Evolutionary conservation across 1,284 basidiomycete species (phyloP).

Genomic region (Ustilago shanxiensis): DNA sequence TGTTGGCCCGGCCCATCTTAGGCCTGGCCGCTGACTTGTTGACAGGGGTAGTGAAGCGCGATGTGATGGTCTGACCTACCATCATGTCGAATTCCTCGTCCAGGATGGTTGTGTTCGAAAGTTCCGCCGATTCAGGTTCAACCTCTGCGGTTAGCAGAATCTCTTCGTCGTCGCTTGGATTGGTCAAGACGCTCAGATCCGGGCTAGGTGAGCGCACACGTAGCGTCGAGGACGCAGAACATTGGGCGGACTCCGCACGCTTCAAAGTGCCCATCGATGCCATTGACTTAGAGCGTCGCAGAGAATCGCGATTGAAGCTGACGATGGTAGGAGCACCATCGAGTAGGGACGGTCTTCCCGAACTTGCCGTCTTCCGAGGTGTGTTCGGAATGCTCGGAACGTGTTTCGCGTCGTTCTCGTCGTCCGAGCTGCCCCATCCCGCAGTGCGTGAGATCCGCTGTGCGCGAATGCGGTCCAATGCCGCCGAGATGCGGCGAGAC

Average conservation of each 20-base stretch:
- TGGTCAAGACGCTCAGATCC: slow-evolving; percentile 31
- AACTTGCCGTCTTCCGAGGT: slow-evolving; percentile 1
- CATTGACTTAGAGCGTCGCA: slow-evolving; percentile 24
- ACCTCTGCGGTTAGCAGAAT: slow-evolving; percentile 35
- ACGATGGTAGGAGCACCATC: slow-evolving; percentile 1
- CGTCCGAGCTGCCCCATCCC: slow-evolving; percentile 39
- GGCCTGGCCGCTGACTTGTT: neutral
- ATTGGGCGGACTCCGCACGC: neutral
- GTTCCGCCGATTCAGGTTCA: slow-evolving; percentile 9
- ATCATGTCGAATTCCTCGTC: slow-evolving; percentile 46
- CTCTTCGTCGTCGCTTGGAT: slow-evolving; percentile 42
- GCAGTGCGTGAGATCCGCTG: slow-evolving; percentile 18
- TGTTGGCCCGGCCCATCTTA: neutral
- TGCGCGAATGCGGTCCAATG: slow-evolving; percentile 27
- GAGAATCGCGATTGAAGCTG: neutral
- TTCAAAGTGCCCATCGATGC: slow-evolving; percentile 1
- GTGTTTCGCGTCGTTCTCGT: slow-evolving; percentile 14
- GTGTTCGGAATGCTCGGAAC: neutral
- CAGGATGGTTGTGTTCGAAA: slow-evolving; percentile 15
- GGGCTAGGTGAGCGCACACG: slow-evolving; percentile 30
- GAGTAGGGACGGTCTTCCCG: slow-evolving; percentile 15
- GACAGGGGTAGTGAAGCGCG: slow-evolving; percentile 20
- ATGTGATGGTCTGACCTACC: slow-evolving; percentile 23
- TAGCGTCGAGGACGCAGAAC: slow-evolving; percentile 6
- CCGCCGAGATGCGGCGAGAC: slow-evolving; percentile 36